A percentile compares a stretch with the other conserved stretches of the same genome.
Conservation (phyloP, 768 basidiomycete genomes). For the Tricholomella constricta region DNA sequence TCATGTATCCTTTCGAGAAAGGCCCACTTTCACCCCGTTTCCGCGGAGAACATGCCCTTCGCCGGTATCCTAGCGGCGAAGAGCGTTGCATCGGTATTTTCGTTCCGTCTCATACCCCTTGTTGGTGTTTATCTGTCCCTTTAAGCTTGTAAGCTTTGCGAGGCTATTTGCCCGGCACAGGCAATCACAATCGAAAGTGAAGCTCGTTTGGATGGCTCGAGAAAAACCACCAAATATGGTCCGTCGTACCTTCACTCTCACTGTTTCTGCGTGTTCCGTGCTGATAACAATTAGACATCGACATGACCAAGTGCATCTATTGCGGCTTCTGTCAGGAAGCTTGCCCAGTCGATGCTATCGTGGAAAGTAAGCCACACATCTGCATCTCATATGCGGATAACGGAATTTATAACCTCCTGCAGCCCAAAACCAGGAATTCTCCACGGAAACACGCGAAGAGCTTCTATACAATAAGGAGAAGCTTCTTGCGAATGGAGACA, state of each 20-base stretch:
- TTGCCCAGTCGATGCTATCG: conserved; percentile 98
- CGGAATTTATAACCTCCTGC: neutral
- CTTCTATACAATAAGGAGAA: conserved; percentile 99
- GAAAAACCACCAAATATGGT: conserved; percentile 98
- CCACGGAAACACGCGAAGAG: conserved; percentile 97
- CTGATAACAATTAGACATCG: conserved; percentile 67
- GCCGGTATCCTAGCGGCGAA: conserved; percentile 96
- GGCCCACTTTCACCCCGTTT: conserved; percentile 97
- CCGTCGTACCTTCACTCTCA: conserved; percentile 21
- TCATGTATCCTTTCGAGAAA: conserved; percentile 98
- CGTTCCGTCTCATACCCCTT: neutral
- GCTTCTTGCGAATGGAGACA: conserved; percentile 92
- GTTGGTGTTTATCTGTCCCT: conserved; percentile 8
- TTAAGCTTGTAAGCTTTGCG: conserved; percentile 96
- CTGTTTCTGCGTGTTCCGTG: conserved; percentile 2
- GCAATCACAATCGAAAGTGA: conserved; percentile 99
- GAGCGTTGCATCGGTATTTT: conserved; percentile 95
- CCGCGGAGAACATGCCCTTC: conserved; percentile 96
- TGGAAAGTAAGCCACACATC: conserved; percentile 75
- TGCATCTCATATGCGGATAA: neutral
- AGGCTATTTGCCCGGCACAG: conserved; percentile 98
- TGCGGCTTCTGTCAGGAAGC: conserved; percentile 99
- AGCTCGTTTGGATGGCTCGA: conserved; percentile 90
- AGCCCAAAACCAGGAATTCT: conserved; percentile 98
- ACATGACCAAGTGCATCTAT: conserved; percentile 99